phyloP scores from a whole-genome alignment of 192 early-diverging fungal species.

The Kickxella alabastrina region DNA sequence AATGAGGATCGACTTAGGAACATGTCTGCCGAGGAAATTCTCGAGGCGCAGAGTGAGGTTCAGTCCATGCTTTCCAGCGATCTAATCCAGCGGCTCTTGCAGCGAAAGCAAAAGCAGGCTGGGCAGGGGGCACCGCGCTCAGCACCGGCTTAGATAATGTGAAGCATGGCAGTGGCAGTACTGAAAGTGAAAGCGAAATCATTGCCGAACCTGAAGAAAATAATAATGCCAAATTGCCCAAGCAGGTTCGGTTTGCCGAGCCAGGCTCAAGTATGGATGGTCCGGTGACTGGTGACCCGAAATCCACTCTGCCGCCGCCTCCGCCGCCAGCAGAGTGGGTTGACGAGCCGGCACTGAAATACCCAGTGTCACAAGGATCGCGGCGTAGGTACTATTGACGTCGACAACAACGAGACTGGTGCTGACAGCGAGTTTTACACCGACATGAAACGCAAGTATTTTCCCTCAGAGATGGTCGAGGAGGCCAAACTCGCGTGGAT shows the following conservation, averaged over 20 bases:
- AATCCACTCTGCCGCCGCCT: constrained; percentile 16
- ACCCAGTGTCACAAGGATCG: no score
- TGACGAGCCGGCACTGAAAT: no score
- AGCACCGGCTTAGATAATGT: no score
- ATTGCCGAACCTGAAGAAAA: no score
- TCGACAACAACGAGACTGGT: constrained; percentile 32
- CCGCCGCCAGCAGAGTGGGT: constrained; percentile 46
- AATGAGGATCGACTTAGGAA: constrained; percentile 59
- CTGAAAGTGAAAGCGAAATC: no score
- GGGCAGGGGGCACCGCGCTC: neutral
- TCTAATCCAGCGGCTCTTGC: constrained; percentile 60
- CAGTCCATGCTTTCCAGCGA: constrained; percentile 58
- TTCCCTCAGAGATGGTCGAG: constrained; percentile 35
- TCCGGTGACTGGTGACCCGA: constrained; percentile 14
- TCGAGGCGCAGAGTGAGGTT: constrained; percentile 66
- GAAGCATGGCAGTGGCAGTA: no score
- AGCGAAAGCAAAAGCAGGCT: constrained; percentile 12
- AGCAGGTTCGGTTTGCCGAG: constrained; percentile 33
- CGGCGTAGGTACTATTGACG: constrained; percentile 14
- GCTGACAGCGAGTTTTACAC: constrained; percentile 34
- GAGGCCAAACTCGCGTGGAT: constrained; percentile 53
- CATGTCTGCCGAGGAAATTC: constrained; percentile 74
- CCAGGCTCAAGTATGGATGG: neutral
- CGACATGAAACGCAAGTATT: constrained; percentile 37
- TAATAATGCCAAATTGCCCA: neutral